Base-by-base conservation (phyloP, 208 protist species). In the Wallacemonas rigidus region DNA sequence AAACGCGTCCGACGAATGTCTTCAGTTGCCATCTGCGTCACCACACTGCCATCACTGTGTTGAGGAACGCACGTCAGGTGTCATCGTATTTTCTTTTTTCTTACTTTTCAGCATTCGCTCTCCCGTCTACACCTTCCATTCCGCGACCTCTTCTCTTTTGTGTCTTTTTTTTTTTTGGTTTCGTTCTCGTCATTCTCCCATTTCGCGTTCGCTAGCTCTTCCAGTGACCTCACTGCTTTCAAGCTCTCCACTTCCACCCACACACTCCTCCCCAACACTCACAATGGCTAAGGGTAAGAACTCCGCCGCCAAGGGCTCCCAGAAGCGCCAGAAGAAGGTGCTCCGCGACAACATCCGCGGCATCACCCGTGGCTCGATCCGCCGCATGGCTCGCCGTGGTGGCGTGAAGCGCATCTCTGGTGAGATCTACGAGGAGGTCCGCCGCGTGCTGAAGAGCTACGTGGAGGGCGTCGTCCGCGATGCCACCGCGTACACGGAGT, bases 361-460 rank as follows among this genome's bases (percentile, higher is more conserved):
- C 72, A 82, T 82, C 53, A 85, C 80, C 36, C 74, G 75, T 15
- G 82, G 76, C 40, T 60, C 84, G 9, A 89, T 89, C 54, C 72
- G 84, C 71, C 75, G 86, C 74, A 62, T 91, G 39, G 86, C 86
- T 43, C 74, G 86, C 61, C 63, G 86, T 74, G 86, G 86, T 77
- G 86, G 86, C 69, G 86, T 92, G 12, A 89, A 90, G 67, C 77
- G 86, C 61, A 91, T 91, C 81, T 54, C 40, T 38, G 39, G 26
- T 47, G 69, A 71, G 60, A 69, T 74, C 57, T 74, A 74, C 69
- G 69, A 74, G 60, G 69, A 74, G 69, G 69, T 71, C 71, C 74
- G 26, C 61, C 75, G 26, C 26, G 26, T 26, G 26, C 26, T 26
- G 26, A 26, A 26, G 26, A 26, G 26, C 26, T 26, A 26, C 26